phyloP scores from a whole-genome alignment of 108 stramenopile species.

The Pinguiococcus pyrenoidosus region DNA sequence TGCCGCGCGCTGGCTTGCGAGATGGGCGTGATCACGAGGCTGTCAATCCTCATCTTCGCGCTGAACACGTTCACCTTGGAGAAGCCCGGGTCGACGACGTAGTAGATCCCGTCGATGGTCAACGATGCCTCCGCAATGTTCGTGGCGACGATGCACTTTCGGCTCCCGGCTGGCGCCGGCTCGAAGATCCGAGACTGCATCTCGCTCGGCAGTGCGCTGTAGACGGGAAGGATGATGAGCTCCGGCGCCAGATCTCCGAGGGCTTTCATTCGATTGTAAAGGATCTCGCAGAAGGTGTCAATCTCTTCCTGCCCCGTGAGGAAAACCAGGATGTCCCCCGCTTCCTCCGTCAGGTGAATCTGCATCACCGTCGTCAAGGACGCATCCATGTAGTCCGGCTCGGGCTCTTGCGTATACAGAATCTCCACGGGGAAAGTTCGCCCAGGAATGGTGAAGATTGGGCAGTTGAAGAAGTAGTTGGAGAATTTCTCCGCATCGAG shows the following conservation, averaged over 20 bases:
- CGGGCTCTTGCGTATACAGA: conserved; percentile 91
- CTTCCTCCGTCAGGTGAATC: conserved; percentile 90
- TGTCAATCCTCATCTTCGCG: conserved; percentile 92
- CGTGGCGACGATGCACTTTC: conserved; percentile 92
- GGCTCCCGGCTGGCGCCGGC: conserved; percentile 77
- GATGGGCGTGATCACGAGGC: conserved; percentile 89
- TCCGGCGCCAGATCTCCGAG: conserved; percentile 88
- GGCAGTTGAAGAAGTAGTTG: conserved; percentile 81
- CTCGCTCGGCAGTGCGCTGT: conserved; percentile 88
- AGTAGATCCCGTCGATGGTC: conserved; percentile 98
- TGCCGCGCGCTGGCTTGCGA: conserved; percentile 86
- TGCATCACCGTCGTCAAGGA: conserved; percentile 93
- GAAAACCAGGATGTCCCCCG: conserved; percentile 88
- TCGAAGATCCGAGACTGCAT: conserved; percentile 99
- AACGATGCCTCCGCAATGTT: conserved; percentile 98
- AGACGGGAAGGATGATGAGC: conserved; percentile 89
- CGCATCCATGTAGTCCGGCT: conserved; percentile 89
- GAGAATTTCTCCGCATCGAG: conserved; percentile 96
- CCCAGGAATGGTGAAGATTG: conserved; percentile 94
- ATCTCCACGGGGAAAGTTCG: conserved; percentile 91
- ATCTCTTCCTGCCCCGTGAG: conserved; percentile 96
- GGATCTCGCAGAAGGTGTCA: conserved; percentile 91
- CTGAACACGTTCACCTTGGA: conserved; percentile 95
- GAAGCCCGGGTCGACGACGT: conserved; percentile 98
- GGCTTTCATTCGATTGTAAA: conserved; percentile 88